phyloP scores from a whole-genome alignment of 2,329 filamentous ascomycete species.

The Fusarium brachygibbosum region DNA sequence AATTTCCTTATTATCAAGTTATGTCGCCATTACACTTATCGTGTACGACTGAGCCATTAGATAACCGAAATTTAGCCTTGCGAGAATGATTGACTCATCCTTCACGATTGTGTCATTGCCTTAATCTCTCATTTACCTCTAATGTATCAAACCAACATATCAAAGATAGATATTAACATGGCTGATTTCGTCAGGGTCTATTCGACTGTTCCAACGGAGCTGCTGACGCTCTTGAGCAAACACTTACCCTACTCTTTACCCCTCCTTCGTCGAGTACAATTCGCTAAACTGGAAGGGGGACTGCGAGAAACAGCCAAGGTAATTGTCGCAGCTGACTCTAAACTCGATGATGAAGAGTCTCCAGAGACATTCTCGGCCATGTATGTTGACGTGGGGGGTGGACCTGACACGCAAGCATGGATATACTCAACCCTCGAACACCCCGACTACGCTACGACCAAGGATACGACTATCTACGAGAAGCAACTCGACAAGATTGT shows the following conservation, averaged over 20 bases:
- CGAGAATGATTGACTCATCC: background rate
- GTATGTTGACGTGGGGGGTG: constrained; percentile 71
- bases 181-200: constrained; percentile 42
- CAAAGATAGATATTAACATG: constrained; percentile 21
- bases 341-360: background rate
- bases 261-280: constrained; percentile 74
- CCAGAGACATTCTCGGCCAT: constrained; percentile 64
- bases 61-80: constrained; percentile 46
- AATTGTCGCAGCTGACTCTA: constrained; percentile 53
- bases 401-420: constrained; percentile 75
- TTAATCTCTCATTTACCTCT: background rate
- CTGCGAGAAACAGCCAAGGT: constrained; percentile 60
- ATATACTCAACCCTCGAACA: constrained; percentile 69
- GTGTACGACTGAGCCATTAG: background rate
- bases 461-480: constrained; percentile 45
- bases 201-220: constrained; percentile 48
- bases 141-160: background rate
- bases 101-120: background rate
- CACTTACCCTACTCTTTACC: constrained; percentile 71
- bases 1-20: no score
- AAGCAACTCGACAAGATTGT: constrained; percentile 54
- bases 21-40: no score
- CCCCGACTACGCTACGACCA: constrained; percentile 5
- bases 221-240: constrained; percentile 63
- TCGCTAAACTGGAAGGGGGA: constrained; percentile 59